Percentiles rank a stretch among this genome's conserved stretches.
Conservation (phyloP, 1,284 basidiomycete species). For the Peniophora sp. region DNA sequence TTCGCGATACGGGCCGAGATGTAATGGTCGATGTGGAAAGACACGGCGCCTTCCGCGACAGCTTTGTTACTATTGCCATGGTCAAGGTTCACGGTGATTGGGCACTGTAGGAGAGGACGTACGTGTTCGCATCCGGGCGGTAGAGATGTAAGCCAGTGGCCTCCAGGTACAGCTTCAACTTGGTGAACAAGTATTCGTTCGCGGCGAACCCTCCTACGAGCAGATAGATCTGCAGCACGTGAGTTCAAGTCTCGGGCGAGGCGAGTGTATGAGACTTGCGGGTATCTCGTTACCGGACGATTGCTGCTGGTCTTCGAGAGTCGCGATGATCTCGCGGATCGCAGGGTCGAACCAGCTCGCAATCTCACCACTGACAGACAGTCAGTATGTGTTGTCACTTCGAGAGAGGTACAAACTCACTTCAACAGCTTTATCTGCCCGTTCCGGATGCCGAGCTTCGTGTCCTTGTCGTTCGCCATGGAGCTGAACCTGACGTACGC, state of each 20-base stretch:
- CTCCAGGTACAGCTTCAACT: conserved; percentile 26
- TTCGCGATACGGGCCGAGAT: conserved; percentile 39
- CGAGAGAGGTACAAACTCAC: conserved; percentile 16
- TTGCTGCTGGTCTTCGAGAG: conserved; percentile 26
- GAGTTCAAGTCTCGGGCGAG: neutral
- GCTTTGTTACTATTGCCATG: conserved; percentile 39
- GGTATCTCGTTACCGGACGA: conserved; percentile 27
- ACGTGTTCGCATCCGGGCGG: conserved; percentile 32
- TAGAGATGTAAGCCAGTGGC: conserved; percentile 20
- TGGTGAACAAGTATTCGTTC: conserved; percentile 38
- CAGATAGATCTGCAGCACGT: conserved; percentile 22
- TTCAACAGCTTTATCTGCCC: conserved; percentile 40
- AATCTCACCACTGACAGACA: conserved; percentile 25
- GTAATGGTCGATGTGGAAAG: conserved; percentile 41
- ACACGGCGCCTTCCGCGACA: conserved; percentile 48
- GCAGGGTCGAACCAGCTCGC: conserved; percentile 36
- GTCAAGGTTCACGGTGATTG: no score
- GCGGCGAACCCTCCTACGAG: conserved; percentile 43
- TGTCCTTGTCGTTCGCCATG: conserved; percentile 33
- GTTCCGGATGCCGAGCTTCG: conserved; percentile 31
- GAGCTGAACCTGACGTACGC: conserved; percentile 45
- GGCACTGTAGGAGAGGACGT: conserved; percentile 17
- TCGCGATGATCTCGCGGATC: conserved; percentile 22
- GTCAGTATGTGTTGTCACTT: neutral
- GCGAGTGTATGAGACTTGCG: neutral